Conservation (phyloP, 176 grass and related monocot species). For the Cocos nucifera region DNA sequence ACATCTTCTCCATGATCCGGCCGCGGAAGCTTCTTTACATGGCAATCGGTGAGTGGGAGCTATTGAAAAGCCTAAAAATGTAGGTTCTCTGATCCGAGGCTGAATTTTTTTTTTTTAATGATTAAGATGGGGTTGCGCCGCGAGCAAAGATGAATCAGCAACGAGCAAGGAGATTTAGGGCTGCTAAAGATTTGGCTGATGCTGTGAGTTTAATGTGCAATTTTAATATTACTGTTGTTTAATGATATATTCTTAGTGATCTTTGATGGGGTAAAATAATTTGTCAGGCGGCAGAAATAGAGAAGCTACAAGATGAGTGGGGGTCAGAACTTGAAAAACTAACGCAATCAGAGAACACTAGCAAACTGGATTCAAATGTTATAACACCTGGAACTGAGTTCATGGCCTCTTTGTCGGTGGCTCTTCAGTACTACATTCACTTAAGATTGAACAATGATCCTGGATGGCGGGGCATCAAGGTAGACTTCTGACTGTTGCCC, state of each 20-base stretch:
- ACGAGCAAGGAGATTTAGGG: slow-evolving; percentile 45
- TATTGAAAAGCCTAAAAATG: too few relatives aligned
- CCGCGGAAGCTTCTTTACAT: slow-evolving; percentile 53
- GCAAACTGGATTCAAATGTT: slow-evolving; percentile 44
- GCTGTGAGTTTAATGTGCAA: slow-evolving; percentile 1
- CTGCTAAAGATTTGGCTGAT: slow-evolving; percentile 33
- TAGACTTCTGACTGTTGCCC: slow-evolving; percentile 5
- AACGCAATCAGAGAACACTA: neutral
- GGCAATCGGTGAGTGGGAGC: slow-evolving; percentile 30
- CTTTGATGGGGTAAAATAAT: neutral
- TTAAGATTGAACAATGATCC: slow-evolving; percentile 32
- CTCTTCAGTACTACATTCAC: slow-evolving; percentile 40
- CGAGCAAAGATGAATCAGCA: slow-evolving; percentile 84
- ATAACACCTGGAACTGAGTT: slow-evolving; percentile 64
- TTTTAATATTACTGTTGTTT: neutral
- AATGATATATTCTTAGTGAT: neutral
- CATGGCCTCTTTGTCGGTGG: slow-evolving; percentile 51
- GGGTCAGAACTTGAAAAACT: slow-evolving; percentile 16
- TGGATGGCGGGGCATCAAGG: slow-evolving; percentile 48
- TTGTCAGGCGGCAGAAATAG: slow-evolving; percentile 38
- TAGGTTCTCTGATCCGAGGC: too few relatives aligned
- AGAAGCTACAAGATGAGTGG: slow-evolving; percentile 18
- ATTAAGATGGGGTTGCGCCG: slow-evolving; percentile 64
- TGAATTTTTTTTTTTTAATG: neutral
- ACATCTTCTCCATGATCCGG: slow-evolving; percentile 36